Percentiles rank a stretch among this genome's conserved stretches.
Evolutionary conservation across 2,329 filamentous ascomycete species (phyloP).

Genomic region (Colletotrichum euphorbiae): DNA sequence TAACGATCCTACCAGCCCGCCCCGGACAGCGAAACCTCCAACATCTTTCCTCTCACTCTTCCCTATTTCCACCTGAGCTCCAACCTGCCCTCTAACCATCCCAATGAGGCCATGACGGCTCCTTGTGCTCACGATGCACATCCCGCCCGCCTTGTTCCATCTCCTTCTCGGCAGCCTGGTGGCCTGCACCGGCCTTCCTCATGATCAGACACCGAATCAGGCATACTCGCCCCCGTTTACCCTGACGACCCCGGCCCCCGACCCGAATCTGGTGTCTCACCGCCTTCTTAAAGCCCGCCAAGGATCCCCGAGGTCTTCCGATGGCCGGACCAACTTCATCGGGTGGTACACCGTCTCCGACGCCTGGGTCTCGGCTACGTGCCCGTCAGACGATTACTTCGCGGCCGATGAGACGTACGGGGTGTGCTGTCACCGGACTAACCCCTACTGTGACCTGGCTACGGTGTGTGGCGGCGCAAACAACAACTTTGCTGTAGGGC

Average conservation of each 20-base stretch:
- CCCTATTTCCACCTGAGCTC: not conserved
- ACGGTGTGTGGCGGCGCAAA: slow-evolving; percentile 24
- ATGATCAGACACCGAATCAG: too few relatives aligned
- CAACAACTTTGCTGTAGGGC: slow-evolving; percentile 18
- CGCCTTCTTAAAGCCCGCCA: not conserved
- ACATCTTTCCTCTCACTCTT: not conserved
- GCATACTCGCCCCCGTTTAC: not conserved
- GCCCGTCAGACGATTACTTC: slow-evolving; percentile 27
- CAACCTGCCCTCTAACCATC: slow-evolving; percentile 1
- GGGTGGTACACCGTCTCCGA: slow-evolving; percentile 24
- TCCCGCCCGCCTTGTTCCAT: not conserved
- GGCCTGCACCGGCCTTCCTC: too few relatives aligned
- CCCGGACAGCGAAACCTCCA: not conserved
- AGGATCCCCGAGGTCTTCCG: not conserved
- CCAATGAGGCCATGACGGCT: slow-evolving; percentile 9
- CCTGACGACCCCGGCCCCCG: slow-evolving; percentile 9
- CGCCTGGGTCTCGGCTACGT: slow-evolving; percentile 15
- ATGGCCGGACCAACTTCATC: slow-evolving; percentile 25
- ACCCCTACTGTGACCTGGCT: slow-evolving; percentile 20
- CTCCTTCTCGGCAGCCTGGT: not conserved
- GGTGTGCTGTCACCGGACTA: slow-evolving; percentile 21
- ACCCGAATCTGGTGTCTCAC: not conserved
- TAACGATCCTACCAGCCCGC: not conserved
- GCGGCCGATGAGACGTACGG: slow-evolving; percentile 26
- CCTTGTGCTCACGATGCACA: slow-evolving; percentile 18